Evolutionary conservation across 108 stramenopile species (phyloP).

Genomic region (Seminavis robusta): DNA sequence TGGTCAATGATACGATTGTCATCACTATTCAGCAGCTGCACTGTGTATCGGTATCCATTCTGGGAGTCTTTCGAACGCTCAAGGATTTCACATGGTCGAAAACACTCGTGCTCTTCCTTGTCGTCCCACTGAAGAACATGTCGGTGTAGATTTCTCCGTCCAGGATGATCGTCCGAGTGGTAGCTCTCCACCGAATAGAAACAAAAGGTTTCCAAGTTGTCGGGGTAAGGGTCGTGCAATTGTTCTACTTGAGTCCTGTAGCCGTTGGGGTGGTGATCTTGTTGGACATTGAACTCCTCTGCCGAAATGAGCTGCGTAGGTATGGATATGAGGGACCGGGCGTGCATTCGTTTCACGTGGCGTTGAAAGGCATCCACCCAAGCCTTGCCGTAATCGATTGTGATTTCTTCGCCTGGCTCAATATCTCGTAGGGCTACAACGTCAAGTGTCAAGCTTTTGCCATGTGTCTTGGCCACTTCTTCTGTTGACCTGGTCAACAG

Average conservation of each 20-base stretch:
- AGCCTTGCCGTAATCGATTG: neutral
- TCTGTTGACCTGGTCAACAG: neutral
- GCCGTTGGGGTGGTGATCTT: neutral
- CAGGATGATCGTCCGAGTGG: no score
- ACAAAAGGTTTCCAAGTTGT: constrained; percentile 33
- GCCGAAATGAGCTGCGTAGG: constrained; percentile 4
- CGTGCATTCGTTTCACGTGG: neutral
- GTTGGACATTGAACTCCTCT: constrained; percentile 12
- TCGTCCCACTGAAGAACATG: neutral
- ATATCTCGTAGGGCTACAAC: neutral
- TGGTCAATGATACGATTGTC: no score
- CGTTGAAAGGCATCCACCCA: neutral
- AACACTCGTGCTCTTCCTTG: neutral
- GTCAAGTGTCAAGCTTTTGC: neutral
- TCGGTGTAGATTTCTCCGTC: no score
- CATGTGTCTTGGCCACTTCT: neutral
- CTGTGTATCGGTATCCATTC: neutral
- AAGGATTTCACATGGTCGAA: neutral
- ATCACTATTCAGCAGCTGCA: neutral
- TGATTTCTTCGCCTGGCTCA: neutral
- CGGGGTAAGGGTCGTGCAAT: constrained; percentile 31
- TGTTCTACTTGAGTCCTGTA: constrained; percentile 33
- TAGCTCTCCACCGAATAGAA: constrained; percentile 4
- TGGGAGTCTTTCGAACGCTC: neutral
- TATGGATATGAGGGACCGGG: no score